Conservation (phyloP, 2,329 filamentous ascomycete species). For the Scorias spongiosa region DNA sequence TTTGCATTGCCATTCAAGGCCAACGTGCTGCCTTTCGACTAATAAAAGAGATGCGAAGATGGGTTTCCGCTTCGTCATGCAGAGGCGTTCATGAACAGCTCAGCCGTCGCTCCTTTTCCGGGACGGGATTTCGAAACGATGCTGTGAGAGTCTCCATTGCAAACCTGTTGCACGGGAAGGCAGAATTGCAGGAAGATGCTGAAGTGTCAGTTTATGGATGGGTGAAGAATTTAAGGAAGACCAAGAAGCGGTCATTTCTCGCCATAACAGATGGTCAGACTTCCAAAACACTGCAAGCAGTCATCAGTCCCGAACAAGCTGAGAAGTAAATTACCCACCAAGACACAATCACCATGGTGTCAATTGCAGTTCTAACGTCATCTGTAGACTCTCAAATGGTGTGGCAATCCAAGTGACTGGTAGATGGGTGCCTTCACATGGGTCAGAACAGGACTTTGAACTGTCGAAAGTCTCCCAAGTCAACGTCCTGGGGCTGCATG, state of each 20-base stretch:
- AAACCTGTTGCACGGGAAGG: conserved; percentile 12
- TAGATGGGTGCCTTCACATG: conserved; percentile 54
- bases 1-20: no score
- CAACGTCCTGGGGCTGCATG: conserved; percentile 57
- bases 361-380: neutral
- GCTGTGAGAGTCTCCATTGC: conserved; percentile 7
- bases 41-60: neutral
- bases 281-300: conserved; percentile 61
- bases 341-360: neutral
- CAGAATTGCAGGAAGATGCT: conserved; percentile 10
- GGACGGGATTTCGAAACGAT: neutral
- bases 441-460: conserved; percentile 60
- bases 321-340: conserved; percentile 44
- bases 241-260: conserved; percentile 72
- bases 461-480: conserved; percentile 53
- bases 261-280: conserved; percentile 79
- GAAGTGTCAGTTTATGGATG: conserved; percentile 26
- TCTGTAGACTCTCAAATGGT: conserved; percentile 59
- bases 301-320: conserved; percentile 56
- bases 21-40: no score
- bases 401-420: conserved; percentile 65
- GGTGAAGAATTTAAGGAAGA: conserved; percentile 70
- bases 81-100: neutral
- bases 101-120: neutral
- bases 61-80: neutral